These are phyloP conservation scores for Vanderwaltozyma polyspora DNA, from an alignment of 805 yeast species.

Conservation along the genomic window DNA sequence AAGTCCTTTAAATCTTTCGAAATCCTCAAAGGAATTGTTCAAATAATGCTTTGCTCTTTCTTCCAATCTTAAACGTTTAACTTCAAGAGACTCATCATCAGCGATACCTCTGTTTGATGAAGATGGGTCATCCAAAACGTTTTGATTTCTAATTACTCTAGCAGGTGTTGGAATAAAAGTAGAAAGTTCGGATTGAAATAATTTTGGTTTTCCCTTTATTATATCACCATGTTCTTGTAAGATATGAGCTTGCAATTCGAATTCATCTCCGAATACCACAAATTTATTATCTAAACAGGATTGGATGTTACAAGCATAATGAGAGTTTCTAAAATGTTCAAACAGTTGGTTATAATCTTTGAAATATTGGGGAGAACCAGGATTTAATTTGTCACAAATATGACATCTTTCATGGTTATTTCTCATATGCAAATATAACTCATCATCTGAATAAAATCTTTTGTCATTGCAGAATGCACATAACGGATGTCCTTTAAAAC, in stretches of 20 bases:
- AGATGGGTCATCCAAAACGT: not conserved
- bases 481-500: conserved; percentile 81
- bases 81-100: conserved; percentile 27
- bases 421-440: conserved; percentile 68
- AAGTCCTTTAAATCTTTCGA: conserved; percentile 38
- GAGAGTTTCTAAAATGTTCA: conserved; percentile 62
- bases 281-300: conserved; percentile 79
- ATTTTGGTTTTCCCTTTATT: conserved; percentile 23
- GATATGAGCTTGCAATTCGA: conserved; percentile 83
- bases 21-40: conserved; percentile 37
- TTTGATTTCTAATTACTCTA: conserved; percentile 15
- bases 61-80: conserved; percentile 54
- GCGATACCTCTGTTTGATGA: too few relatives aligned
- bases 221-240: conserved; percentile 52
- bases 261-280: conserved; percentile 79
- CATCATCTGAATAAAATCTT: conserved; percentile 82
- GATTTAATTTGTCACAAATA: conserved; percentile 65
- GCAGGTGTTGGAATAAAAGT: conserved; percentile 36
- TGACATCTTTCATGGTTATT: conserved; percentile 81
- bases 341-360: conserved; percentile 63
- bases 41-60: conserved; percentile 79
- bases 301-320: conserved; percentile 67
- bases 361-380: conserved; percentile 61
- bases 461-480: conserved; percentile 70
- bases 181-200: conserved; percentile 51